Base-by-base conservation (phyloP, 192 early-diverging fungal species). In the Entomortierella chlamydospora region DNA sequence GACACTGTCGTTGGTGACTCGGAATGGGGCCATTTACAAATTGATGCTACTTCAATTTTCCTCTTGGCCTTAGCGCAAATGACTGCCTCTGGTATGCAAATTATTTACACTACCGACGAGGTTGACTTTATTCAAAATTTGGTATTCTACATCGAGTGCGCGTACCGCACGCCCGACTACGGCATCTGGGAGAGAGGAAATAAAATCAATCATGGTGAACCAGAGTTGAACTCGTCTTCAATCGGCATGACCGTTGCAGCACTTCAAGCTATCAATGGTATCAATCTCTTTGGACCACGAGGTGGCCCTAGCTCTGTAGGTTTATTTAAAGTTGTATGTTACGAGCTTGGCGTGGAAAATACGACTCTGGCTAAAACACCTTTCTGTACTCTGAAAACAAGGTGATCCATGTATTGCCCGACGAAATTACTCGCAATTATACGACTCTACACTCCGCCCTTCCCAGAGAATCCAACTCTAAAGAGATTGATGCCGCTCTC, bases 141-240 rank as follows among this genome's bases (percentile, higher is more conserved):
- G 26, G 91, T 94, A 9, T 96, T 94, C 73, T 96, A 96, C 72
- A 93, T 96, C 47, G 95, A 96, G 73, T 85, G 93, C 34, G 85
- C 87, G 13, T 95, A 93, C 72, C 89, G 93, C 70, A 95, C 93
- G 7, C 93, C 93, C 0, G 95, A 96, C 60, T 95, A 92, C 71
- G 95, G 95, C 50, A 91, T 94, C 52, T 96, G 95, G 95, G 95
- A 96, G 61, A 83, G 95, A 51, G 95, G 95, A 52, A 91, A 95
- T 78, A 96, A 96, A 80, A 88, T 89, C 49, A 96, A 96, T 83
- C 92, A 95, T 64, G 95, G 95, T 31, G 81, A 90, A 49, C 91
- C 93, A n/a, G 95, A 96, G 79, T 69, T 96, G 69, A 96, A 96
- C 68, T 94, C 93, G 4, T 95, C 93, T 0, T 91, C 90, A 34